These are phyloP conservation scores for Pezizomycotina sp. DNA, from an alignment of 2,329 filamentous ascomycete genomes.

Conservation along the genomic window DNA sequence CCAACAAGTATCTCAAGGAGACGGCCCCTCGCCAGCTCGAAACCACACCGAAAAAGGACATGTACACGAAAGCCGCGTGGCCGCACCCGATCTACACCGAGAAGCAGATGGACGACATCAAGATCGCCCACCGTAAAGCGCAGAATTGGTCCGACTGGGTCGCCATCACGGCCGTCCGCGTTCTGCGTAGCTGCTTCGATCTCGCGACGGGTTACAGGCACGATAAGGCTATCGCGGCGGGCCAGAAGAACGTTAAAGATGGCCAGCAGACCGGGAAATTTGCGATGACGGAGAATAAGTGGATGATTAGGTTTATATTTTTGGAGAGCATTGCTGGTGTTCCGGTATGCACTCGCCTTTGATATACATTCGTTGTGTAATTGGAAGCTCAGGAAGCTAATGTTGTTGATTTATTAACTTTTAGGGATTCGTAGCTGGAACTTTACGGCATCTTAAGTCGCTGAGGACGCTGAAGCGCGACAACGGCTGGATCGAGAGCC, in stretches of 20 bases:
- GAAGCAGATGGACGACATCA: conserved; percentile 54
- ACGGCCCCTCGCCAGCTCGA: conserved; percentile 8
- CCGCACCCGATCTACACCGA: conserved; percentile 56
- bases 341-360: no score
- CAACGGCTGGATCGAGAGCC: conserved; percentile 88
- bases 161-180: conserved; percentile 59
- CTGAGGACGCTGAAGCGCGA: conserved; percentile 75
- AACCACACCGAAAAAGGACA: conserved; percentile 1
- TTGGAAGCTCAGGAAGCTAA: no score
- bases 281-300: conserved; percentile 66
- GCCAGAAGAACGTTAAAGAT: conserved; percentile 27
- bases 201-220: conserved; percentile 66
- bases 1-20: conserved; percentile 8
- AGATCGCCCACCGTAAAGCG: conserved; percentile 59
- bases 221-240: conserved; percentile 36
- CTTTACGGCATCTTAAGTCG: conserved; percentile 75
- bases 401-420: no score
- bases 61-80: conserved; percentile 46
- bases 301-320: conserved; percentile 80
- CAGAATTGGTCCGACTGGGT: conserved; percentile 58
- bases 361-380: no score
- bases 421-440: conserved; percentile 95
- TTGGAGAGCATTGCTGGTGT: conserved; percentile 89
- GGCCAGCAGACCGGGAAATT: conserved; percentile 46
- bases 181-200: conserved; percentile 68